Evolutionary conservation across 768 basidiomycete genomes (phyloP).

Genomic region (Imleria badia): DNA sequence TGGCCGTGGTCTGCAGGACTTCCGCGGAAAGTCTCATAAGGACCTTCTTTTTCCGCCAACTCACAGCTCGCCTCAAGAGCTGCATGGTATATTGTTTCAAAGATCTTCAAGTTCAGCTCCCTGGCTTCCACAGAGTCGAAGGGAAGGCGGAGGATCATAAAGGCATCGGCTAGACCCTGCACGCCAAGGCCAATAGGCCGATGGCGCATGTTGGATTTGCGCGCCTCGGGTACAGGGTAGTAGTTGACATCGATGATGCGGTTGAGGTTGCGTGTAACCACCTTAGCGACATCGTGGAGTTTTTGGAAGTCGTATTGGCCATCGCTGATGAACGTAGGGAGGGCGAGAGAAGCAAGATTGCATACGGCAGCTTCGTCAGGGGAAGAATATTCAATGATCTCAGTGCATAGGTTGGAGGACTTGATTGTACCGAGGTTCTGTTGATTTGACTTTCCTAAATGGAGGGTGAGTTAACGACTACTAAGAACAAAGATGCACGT

Average conservation of each 20-base stretch:
- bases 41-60: slow-evolving; percentile 72
- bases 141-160: slow-evolving; percentile 95
- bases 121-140: slow-evolving; percentile 90
- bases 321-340: slow-evolving; percentile 85
- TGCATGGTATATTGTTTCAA: slow-evolving; percentile 98
- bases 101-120: slow-evolving; percentile 90
- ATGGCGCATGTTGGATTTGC: slow-evolving; percentile 92
- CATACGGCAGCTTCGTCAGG: slow-evolving; percentile 98
- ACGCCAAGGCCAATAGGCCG: slow-evolving; percentile 98
- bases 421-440: slow-evolving; percentile 99
- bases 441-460: slow-evolving; percentile 94
- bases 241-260: slow-evolving; percentile 93
- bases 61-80: slow-evolving; percentile 90
- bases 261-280: slow-evolving; percentile 92
- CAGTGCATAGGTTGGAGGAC: slow-evolving; percentile 98
- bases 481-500: slow-evolving; percentile 27
- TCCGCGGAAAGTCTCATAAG: slow-evolving; percentile 88
- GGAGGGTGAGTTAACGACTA: neutral
- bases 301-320: slow-evolving; percentile 92
- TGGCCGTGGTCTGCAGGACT: slow-evolving; percentile 87
- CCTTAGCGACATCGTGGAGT: slow-evolving; percentile 91
- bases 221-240: slow-evolving; percentile 92
- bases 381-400: slow-evolving; percentile 97
- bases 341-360: slow-evolving; percentile 95
- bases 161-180: slow-evolving; percentile 95